Evolutionary conservation across 371 early-diverging fungal species (phyloP).

Genomic region (Capillidium heterosporum): DNA sequence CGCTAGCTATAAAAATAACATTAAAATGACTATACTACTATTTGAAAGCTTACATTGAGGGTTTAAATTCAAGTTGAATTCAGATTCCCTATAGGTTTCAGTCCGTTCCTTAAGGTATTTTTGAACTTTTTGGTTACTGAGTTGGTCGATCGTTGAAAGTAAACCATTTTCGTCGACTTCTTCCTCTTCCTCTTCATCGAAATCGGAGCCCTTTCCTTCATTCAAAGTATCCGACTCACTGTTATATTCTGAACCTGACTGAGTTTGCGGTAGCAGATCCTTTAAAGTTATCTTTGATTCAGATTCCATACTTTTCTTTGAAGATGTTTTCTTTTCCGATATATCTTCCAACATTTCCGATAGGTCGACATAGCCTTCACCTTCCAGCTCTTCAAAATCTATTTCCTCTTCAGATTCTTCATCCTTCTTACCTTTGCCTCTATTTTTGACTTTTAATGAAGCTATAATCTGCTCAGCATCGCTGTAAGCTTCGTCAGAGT

Average conservation of each 20-base stretch:
- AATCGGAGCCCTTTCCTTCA: neutral
- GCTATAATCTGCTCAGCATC: slow-evolving; percentile 13
- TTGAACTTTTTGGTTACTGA: slow-evolving; percentile 19
- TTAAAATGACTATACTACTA: slow-evolving; percentile 2
- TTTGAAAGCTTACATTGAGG: slow-evolving; percentile 13
- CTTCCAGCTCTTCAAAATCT: slow-evolving; percentile 14
- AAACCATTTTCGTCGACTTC: slow-evolving; percentile 14
- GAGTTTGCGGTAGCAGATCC: neutral
- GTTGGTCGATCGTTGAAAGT: neutral
- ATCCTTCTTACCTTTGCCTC: slow-evolving; percentile 23
- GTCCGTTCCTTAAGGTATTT: slow-evolving; percentile 33
- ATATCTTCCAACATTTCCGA: slow-evolving; percentile 30
- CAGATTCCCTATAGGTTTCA: slow-evolving; percentile 57
- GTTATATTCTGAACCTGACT: no score
- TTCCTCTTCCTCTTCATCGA: slow-evolving; percentile 16
- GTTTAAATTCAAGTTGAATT: slow-evolving; percentile 43
- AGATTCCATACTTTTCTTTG: slow-evolving; percentile 12
- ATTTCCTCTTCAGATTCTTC: slow-evolving; percentile 31
- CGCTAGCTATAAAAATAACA: slow-evolving; percentile 5
- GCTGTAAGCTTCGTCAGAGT: slow-evolving; percentile 59
- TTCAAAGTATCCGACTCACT: neutral
- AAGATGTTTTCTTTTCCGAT: slow-evolving; percentile 10
- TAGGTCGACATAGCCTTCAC: slow-evolving; percentile 30
- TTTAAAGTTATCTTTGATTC: neutral
- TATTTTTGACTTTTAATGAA: slow-evolving; percentile 17